These are phyloP conservation scores for Zymoseptoria pseudotritici DNA, from an alignment of 2,329 filamentous ascomycete species.

Conservation along the genomic window DNA sequence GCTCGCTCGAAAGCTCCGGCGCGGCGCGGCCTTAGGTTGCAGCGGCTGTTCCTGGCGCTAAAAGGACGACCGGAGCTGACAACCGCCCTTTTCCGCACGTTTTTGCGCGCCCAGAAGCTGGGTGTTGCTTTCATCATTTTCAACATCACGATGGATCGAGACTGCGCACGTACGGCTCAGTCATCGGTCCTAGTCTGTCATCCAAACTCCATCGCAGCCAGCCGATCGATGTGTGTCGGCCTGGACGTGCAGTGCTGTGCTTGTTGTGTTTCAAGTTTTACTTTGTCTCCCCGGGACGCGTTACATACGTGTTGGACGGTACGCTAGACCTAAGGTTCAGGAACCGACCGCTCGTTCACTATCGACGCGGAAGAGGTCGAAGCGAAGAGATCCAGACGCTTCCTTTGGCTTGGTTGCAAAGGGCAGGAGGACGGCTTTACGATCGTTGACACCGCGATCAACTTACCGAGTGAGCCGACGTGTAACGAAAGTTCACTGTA, in stretches of 20 bases:
- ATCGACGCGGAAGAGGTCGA: not conserved
- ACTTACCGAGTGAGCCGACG: not conserved
- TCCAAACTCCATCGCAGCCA: not conserved
- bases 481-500: not conserved
- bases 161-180: not conserved
- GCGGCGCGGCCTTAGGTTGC: not conserved
- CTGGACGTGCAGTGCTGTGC: not conserved
- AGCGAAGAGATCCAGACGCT: not conserved
- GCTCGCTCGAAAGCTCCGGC: not conserved
- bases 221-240: not conserved
- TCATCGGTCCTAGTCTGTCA: not conserved
- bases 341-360: not conserved
- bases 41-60: constrained; percentile 10
- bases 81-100: not conserved
- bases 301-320: not conserved
- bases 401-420: not conserved
- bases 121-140: not conserved
- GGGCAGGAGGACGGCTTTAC: not conserved
- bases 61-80: not conserved
- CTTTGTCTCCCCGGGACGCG: not conserved
- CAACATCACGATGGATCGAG: not conserved
- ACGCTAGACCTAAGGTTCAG: not conserved
- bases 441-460: not conserved
- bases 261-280: not conserved
- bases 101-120: too few species aligned